These are phyloP conservation scores for Coniferiporia weirii DNA, from an alignment of 1,284 basidiomycete species.

Conservation along the genomic window DNA sequence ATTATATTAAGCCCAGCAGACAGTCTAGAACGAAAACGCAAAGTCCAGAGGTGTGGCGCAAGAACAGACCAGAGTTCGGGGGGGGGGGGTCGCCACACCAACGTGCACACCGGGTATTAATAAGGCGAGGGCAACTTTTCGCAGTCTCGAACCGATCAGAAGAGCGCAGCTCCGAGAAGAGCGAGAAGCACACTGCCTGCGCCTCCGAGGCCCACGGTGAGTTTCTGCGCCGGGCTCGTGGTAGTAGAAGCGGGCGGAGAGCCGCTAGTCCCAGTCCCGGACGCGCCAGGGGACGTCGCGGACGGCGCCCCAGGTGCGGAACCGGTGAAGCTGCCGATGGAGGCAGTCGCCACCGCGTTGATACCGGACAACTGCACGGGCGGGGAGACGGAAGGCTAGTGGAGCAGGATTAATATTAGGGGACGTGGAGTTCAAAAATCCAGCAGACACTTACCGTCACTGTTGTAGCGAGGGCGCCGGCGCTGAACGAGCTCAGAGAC, in stretches of 20 bases:
- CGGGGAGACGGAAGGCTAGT: background rate
- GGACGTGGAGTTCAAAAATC: too few species aligned
- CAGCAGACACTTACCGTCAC: background rate
- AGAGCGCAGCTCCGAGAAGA: slow-evolving; percentile 9
- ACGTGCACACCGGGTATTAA: background rate
- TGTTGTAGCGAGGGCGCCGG: slow-evolving; percentile 3
- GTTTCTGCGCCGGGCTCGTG: background rate
- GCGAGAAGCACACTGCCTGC: slow-evolving; percentile 8
- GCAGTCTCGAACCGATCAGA: background rate
- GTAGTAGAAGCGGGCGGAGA: background rate
- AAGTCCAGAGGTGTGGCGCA: background rate
- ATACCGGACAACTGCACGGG: slow-evolving; percentile 5
- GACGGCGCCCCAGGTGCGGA: background rate
- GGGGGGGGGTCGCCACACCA: background rate
- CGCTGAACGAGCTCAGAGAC: slow-evolving; percentile 1
- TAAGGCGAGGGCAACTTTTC: background rate
- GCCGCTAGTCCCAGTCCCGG: background rate
- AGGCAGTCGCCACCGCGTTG: slow-evolving; percentile 12
- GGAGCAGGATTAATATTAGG: background rate
- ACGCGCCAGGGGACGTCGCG: background rate
- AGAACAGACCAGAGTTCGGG: too few species aligned
- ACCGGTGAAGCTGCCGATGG: background rate
- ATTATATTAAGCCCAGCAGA: background rate
- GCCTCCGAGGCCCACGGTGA: slow-evolving; percentile 6
- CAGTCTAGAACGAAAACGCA: background rate